phyloP scores from a whole-genome alignment of 2,329 filamentous ascomycete genomes.

The Epichloe baconii region DNA sequence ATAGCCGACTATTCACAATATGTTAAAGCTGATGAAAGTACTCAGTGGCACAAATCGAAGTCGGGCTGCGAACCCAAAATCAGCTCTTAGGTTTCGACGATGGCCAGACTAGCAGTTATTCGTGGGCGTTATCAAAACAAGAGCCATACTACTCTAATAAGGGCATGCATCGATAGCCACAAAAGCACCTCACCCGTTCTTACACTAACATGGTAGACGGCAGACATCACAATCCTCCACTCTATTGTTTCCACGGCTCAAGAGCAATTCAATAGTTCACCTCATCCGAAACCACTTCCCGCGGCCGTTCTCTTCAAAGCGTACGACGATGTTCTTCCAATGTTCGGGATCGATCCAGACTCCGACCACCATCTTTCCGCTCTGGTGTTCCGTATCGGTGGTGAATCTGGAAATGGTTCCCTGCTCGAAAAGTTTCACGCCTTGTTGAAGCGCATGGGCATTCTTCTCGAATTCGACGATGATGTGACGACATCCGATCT shows the following conservation, averaged over 20 bases:
- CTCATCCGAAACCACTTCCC: conserved; percentile 50
- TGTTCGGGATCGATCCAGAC: conserved; percentile 56
- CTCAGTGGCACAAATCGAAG: conserved; percentile 14
- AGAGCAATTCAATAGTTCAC: conserved; percentile 41
- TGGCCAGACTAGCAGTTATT: conserved; percentile 2
- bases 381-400: conserved; percentile 68
- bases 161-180: conserved; percentile 26
- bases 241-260: conserved; percentile 63
- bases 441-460: conserved; percentile 55
- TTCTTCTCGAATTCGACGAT: conserved; percentile 51
- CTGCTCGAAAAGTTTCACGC: conserved; percentile 59
- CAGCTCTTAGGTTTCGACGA: conserved; percentile 1
- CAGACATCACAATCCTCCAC: conserved; percentile 69
- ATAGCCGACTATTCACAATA: not conserved
- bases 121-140: conserved; percentile 1
- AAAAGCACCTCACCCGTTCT: not conserved
- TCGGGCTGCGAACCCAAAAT: not conserved
- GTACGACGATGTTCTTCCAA: conserved; percentile 63
- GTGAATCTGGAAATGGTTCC: conserved; percentile 40
- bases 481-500: conserved; percentile 10
- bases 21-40: not conserved
- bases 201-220: not conserved
- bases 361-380: conserved; percentile 64
- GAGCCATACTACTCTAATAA: conserved; percentile 45
- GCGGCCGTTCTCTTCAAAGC: conserved; percentile 70